A percentile compares a stretch with the other conserved stretches of the same genome.
Conservation (phyloP, 2,329 filamentous ascomycete genomes). For the Fusarium sarcochroum region DNA sequence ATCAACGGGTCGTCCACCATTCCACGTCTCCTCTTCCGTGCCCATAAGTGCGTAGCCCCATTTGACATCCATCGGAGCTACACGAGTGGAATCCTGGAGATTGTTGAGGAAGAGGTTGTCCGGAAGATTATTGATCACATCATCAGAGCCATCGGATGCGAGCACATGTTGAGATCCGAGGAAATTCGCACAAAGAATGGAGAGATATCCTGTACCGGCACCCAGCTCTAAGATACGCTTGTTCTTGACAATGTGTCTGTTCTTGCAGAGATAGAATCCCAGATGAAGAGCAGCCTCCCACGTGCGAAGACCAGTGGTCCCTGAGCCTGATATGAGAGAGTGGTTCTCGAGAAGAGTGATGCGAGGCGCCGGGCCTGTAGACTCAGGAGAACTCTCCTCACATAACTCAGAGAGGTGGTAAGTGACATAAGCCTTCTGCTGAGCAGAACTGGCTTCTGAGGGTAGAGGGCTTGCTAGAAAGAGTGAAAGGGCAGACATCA, state of each 20-base stretch:
- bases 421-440: conserved; percentile 81
- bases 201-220: conserved; percentile 82
- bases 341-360: conserved; percentile 79
- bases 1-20: conserved; percentile 65
- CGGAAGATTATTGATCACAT: conserved; percentile 76
- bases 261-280: conserved; percentile 74
- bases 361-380: conserved; percentile 1
- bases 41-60: conserved; percentile 75
- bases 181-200: conserved; percentile 79
- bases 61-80: conserved; percentile 69
- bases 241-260: conserved; percentile 60
- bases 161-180: conserved; percentile 72
- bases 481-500: conserved; percentile 77
- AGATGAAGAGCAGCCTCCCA: conserved; percentile 87
- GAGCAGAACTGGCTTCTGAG: conserved; percentile 75
- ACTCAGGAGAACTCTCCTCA: conserved; percentile 13
- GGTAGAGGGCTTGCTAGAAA: conserved; percentile 75
- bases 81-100: conserved; percentile 63
- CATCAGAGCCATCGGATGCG: conserved; percentile 81
- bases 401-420: conserved; percentile 67
- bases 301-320: conserved; percentile 82
- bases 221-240: conserved; percentile 80
- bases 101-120: conserved; percentile 79
- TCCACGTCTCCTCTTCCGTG: conserved; percentile 69
- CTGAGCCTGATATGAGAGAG: conserved; percentile 76